These are phyloP conservation scores for Candida tropicalis DNA, from an alignment of 1,139 yeast genomes.

Conservation along the genomic window DNA sequence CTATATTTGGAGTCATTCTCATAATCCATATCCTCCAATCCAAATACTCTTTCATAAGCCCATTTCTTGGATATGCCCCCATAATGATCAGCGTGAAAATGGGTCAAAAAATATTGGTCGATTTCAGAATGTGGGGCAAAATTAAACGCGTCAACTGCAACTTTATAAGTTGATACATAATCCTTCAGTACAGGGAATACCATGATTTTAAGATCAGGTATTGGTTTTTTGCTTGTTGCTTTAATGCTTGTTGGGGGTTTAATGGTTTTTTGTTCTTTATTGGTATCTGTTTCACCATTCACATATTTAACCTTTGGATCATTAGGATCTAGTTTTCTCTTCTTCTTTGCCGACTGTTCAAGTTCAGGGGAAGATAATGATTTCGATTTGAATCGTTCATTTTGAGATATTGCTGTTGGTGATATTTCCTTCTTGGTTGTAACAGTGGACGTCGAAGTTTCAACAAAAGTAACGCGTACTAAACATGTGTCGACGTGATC, in stretches of 20 bases:
- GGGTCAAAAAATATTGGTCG: slow-evolving; percentile 63
- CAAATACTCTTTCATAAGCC: slow-evolving; percentile 51
- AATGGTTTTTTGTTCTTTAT: slow-evolving; percentile 17
- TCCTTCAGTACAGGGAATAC: slow-evolving; percentile 33
- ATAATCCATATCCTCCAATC: slow-evolving; percentile 26
- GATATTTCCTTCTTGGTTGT: neutral
- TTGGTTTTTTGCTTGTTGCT: slow-evolving; percentile 32
- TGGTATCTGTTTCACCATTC: slow-evolving; percentile 14
- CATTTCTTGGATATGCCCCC: slow-evolving; percentile 81
- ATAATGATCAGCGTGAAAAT: slow-evolving; percentile 93
- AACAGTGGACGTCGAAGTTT: slow-evolving; percentile 4
- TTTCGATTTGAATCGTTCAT: slow-evolving; percentile 10
- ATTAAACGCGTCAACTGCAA: slow-evolving; percentile 74
- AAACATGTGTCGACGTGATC: slow-evolving; percentile 64
- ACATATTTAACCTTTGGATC: slow-evolving; percentile 23
- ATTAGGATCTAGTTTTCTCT: slow-evolving; percentile 16
- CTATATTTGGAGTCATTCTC: slow-evolving; percentile 44
- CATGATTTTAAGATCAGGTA: slow-evolving; percentile 59
- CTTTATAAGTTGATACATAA: slow-evolving; percentile 21
- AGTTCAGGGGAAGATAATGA: slow-evolving; percentile 4
- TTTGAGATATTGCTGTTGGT: neutral
- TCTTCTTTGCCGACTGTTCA: slow-evolving; percentile 15
- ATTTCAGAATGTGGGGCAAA: slow-evolving; percentile 51
- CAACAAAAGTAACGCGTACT: slow-evolving; percentile 17
- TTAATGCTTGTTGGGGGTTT: slow-evolving; percentile 25